Percentiles rank a stretch among this genome's conserved stretches.
phyloP scores from a whole-genome alignment of 345 rosid species.

The Gossypium longicalyx region DNA sequence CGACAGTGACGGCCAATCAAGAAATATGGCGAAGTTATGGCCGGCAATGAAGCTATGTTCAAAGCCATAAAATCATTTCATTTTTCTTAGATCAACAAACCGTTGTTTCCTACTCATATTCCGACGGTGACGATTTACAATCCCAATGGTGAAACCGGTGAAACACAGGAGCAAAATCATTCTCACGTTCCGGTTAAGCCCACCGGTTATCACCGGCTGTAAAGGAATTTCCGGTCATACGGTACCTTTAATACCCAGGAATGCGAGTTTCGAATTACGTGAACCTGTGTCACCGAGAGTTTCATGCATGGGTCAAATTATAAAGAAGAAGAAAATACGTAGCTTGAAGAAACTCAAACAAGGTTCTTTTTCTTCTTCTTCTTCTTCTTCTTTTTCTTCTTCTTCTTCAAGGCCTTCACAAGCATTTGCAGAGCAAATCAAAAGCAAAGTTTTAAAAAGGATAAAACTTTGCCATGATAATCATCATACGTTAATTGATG shows the following conservation, averaged over 20 bases:
- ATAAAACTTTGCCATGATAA: too few relatives aligned
- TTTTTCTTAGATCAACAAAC: too few relatives aligned
- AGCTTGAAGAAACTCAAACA: neutral
- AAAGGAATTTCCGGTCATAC: neutral
- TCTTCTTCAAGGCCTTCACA: neutral
- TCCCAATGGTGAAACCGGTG: neutral
- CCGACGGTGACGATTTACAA: too few relatives aligned
- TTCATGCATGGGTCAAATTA: neutral
- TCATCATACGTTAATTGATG: too few relatives aligned
- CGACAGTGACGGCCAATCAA: too few relatives aligned
- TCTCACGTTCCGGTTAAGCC: neutral
- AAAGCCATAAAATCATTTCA: neutral
- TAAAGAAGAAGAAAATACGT: neutral
- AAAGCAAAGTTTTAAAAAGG: neutral
- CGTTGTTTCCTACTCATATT: too few relatives aligned
- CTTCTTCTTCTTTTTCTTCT: too few relatives aligned
- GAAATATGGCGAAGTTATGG: neutral
- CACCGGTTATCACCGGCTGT: neutral
- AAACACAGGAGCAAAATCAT: neutral
- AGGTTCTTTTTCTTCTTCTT: neutral
- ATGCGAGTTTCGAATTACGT: neutral
- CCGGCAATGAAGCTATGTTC: neutral
- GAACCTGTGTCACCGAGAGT: conserved; percentile 6
- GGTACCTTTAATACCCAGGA: conserved; percentile 11
- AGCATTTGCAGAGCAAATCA: neutral